Conservation (phyloP, 192 early-diverging fungal genomes). For the Linnemannia schmuckeri region DNA sequence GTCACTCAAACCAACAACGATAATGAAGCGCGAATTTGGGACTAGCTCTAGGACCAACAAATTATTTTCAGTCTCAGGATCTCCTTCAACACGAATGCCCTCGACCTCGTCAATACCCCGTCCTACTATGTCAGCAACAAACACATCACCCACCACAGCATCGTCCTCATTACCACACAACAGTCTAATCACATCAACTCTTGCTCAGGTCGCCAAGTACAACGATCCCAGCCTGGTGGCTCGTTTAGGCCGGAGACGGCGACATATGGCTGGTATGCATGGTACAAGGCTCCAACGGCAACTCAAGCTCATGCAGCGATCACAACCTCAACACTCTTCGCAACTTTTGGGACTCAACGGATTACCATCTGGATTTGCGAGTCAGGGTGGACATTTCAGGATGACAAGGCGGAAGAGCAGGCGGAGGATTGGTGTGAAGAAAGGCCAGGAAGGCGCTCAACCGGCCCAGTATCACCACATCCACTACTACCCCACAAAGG, state of each 20-base stretch:
- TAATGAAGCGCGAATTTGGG: not conserved
- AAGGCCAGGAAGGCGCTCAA: not conserved
- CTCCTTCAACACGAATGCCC: not conserved
- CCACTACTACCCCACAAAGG: slow-evolving; percentile 20
- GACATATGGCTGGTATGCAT: slow-evolving; percentile 15
- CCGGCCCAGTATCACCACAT: slow-evolving; percentile 26
- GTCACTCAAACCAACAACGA: not conserved
- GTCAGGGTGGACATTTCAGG: not conserved
- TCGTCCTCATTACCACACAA: not conserved
- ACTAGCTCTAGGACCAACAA: slow-evolving; percentile 9
- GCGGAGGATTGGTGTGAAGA: not conserved
- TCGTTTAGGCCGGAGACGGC: slow-evolving; percentile 20
- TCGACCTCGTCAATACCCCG: not conserved
- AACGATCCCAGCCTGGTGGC: not conserved
- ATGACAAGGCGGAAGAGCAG: not conserved
- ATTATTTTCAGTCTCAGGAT: not conserved
- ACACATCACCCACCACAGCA: not conserved
- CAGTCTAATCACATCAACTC: not conserved
- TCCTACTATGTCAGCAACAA: not conserved
- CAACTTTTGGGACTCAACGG: slow-evolving; percentile 20
- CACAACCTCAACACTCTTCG: slow-evolving; percentile 20
- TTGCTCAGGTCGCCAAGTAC: not conserved
- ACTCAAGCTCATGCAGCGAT: not conserved
- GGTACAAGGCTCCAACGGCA: slow-evolving; percentile 14
- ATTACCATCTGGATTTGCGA: not conserved